These are phyloP conservation scores for Hypoxylon sp. DNA, from an alignment of 2,329 filamentous ascomycete genomes.

Conservation along the genomic window DNA sequence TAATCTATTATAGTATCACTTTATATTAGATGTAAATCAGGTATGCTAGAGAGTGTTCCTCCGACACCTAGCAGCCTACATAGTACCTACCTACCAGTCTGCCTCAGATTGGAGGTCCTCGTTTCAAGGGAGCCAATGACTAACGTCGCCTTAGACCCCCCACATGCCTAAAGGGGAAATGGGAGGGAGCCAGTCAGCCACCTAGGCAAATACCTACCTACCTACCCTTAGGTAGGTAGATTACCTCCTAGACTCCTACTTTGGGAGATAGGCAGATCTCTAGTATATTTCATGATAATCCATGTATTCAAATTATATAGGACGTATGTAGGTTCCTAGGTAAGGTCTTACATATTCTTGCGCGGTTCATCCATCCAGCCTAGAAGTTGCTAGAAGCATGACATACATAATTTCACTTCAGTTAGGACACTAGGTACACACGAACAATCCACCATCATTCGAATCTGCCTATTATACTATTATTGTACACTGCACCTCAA, in stretches of 20 bases:
- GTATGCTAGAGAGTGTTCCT: too few relatives aligned
- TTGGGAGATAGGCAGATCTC: background rate
- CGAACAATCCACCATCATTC: too few relatives aligned
- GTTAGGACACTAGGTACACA: background rate
- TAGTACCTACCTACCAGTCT: background rate
- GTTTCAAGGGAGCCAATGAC: slow-evolving; percentile 22
- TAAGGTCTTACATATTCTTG: background rate
- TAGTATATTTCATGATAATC: background rate
- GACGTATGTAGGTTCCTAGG: background rate
- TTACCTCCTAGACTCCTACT: background rate
- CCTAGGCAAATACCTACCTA: background rate
- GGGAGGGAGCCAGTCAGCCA: slow-evolving; percentile 3
- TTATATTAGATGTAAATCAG: too few relatives aligned
- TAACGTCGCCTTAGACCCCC: background rate
- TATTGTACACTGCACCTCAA: background rate
- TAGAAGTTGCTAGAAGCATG: background rate
- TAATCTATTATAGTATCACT: too few relatives aligned
- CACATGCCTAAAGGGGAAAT: slow-evolving; percentile 39
- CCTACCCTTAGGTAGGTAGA: background rate
- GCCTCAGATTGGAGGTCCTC: background rate
- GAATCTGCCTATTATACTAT: background rate
- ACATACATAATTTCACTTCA: background rate
- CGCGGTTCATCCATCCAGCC: background rate
- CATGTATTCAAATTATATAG: background rate
- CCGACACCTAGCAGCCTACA: too few relatives aligned